Percentiles rank a stretch among this genome's conserved stretches.
Conservation (phyloP, 257 asterid species). For the Verbena officinalis region DNA sequence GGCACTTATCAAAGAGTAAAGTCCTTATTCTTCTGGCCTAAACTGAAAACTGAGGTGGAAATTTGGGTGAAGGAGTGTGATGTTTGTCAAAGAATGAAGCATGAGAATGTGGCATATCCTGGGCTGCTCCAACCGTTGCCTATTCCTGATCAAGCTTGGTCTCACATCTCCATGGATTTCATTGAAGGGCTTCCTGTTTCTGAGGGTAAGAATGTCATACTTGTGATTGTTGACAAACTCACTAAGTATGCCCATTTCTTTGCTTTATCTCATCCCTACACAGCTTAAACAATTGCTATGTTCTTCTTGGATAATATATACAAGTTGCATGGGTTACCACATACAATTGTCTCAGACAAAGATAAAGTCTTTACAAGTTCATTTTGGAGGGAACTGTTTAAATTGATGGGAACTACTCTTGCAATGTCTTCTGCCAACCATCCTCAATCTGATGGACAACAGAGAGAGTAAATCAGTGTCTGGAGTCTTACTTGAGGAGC, state of each 20-base stretch:
- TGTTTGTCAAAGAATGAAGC: neutral
- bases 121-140: neutral
- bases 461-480: neutral
- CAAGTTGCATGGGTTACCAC: neutral
- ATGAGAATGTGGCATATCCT: neutral
- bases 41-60: neutral
- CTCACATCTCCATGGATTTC: neutral
- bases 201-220: neutral
- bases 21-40: neutral
- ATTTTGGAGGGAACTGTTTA: neutral
- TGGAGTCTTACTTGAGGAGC: neutral
- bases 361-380: neutral
- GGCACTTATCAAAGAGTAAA: neutral
- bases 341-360: neutral
- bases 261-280: neutral
- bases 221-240: no score
- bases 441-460: neutral
- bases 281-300: neutral
- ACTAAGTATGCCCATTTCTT: no score
- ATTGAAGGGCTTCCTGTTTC: neutral
- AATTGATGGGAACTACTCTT: neutral
- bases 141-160: neutral
- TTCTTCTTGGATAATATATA: neutral
- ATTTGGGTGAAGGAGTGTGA: neutral
- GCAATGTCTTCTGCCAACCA: neutral